Base-by-base conservation (phyloP, 2,329 filamentous ascomycete genomes). In the Ascochyta clinopodiicola region DNA sequence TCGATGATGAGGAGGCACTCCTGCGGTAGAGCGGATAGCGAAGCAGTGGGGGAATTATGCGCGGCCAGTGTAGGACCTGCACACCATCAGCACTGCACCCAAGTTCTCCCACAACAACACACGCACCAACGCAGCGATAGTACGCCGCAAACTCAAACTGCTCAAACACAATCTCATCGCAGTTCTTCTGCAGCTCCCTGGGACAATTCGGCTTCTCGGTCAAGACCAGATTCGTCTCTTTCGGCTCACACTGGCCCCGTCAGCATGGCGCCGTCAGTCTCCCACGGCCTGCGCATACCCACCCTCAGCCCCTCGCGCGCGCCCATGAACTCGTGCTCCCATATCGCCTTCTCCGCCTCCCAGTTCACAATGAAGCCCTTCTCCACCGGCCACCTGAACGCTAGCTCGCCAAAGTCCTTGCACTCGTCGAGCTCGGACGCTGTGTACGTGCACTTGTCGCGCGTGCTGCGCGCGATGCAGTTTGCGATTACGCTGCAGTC, bases 151-250 rank as follows among this genome's bases (percentile, higher is more conserved):
- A 99, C 2, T 91, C 91, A 79, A 95, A 99, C 73, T 98, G 93
- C 72, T 99, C 95, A 80, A 99, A 98, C 1, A 98, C 86, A 71
- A 99, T 92, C 79, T 99, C 94, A 70, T 99, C 95, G 66, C 91
- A 92, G 73, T 97, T 95, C 35, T 88, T 86, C 76, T 97, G 92
- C 60, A 99, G 78, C 12, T 87, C 86, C 0, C 89, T 87, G 51
- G 96, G 82, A 4, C 88, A 87, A 76, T 96, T 96, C 4, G 92
- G 89, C 40, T 92, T 89, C 75, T 99, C 95, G 1, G 90, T 87
- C 45, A 98, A 82, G 4, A 99, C 78, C 53, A 99, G 78, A 43
- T 92, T 88, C n/a, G 92, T 95, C 51, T 94, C 88, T 48, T 83
- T 80, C 0, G 94, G 91, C 64, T 96, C 88, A 73, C 89, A 92